phyloP scores from a whole-genome alignment of 495 filamentous ascomycete species.

The Glarea lozoyensis region DNA sequence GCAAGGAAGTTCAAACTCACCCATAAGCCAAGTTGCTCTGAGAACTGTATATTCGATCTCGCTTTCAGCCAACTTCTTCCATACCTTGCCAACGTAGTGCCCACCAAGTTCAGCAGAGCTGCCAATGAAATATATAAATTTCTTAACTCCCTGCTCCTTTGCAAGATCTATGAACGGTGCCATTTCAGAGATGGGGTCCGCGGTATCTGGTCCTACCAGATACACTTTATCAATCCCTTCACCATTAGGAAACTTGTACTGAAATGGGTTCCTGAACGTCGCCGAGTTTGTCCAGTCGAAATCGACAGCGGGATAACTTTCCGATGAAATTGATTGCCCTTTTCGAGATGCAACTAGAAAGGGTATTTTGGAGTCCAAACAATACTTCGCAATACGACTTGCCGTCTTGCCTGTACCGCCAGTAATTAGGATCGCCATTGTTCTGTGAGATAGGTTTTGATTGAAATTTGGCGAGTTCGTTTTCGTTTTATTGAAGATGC shows the following conservation, averaged over 20 bases:
- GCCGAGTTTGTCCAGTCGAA: constrained; percentile 39
- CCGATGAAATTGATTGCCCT: neutral
- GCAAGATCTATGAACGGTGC: constrained; percentile 29
- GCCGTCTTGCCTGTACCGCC: constrained; percentile 41
- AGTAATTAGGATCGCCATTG: constrained; percentile 30
- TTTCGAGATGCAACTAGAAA: constrained; percentile 34
- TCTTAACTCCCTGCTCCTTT: constrained; percentile 25
- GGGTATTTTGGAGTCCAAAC: constrained; percentile 23
- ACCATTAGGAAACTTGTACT: constrained; percentile 2
- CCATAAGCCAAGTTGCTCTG: constrained; percentile 13
- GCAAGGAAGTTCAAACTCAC: constrained; percentile 1
- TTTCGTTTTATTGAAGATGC: neutral
- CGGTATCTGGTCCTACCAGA: constrained; percentile 25
- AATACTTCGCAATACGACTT: constrained; percentile 26
- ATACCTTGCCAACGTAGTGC: constrained; percentile 24
- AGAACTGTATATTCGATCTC: constrained; percentile 27
- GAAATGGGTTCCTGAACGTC: constrained; percentile 32
- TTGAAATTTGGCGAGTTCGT: neutral
- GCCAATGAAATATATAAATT: constrained; percentile 34
- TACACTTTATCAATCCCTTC: constrained; percentile 26
- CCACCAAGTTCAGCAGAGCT: constrained; percentile 21
- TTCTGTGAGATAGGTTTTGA: neutral
- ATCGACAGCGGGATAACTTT: constrained; percentile 19
- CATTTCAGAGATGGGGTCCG: constrained; percentile 25
- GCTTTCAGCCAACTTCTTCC: constrained; percentile 28